Base-by-base conservation (phyloP, 805 yeast species). In the Candida maesae region DNA sequence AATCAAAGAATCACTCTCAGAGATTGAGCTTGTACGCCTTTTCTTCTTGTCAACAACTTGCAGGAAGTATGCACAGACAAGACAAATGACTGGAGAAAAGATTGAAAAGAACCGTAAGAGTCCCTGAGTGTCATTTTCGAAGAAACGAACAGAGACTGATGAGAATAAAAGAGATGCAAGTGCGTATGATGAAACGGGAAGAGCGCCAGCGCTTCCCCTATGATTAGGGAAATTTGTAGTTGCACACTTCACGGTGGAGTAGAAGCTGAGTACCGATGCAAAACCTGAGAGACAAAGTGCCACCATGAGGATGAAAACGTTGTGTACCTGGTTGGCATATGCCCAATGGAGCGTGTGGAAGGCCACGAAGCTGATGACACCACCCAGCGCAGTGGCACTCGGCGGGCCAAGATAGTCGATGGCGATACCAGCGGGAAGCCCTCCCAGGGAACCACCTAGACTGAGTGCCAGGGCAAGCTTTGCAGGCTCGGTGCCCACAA, bases 101-200 rank as follows among this genome's bases (percentile, higher is more conserved):
- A 73, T 43, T 1, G 81, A 63, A 45, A 84, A 68, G 55, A 83
- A 83, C 39, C 58, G 56, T 33, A 84, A 65, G 2, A 83, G 66
- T 0, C 76, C 77, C 6, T 69, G 73, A 1, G 85, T 72, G 47
- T 81, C 61, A 24, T 70, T 76, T 7, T 62, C 58, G 49, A 75
- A 84, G 37, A 73, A 67, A 6, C 61, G 51, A 0, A 84, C 77
- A 12, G 85, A 74, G 3, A 81, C 51, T 2, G 73, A 58, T 2
- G 87, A 77, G 53, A 79, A 81, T 15, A 81, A 49, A 30, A 84
- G 68, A 3, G 91, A 89, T 6, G 88, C 76, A 31, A 84, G 61
- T 0, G 91, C 95, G 59, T 77, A 84, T 1, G 51, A 41, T 1
- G 60, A 46, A 5, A 57, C 59, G 1, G 61, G 61, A 2, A 56